A percentile compares a stretch with the other conserved stretches of the same genome.
phyloP scores from a whole-genome alignment of 139 green algal species.

The Microglena sp. region DNA sequence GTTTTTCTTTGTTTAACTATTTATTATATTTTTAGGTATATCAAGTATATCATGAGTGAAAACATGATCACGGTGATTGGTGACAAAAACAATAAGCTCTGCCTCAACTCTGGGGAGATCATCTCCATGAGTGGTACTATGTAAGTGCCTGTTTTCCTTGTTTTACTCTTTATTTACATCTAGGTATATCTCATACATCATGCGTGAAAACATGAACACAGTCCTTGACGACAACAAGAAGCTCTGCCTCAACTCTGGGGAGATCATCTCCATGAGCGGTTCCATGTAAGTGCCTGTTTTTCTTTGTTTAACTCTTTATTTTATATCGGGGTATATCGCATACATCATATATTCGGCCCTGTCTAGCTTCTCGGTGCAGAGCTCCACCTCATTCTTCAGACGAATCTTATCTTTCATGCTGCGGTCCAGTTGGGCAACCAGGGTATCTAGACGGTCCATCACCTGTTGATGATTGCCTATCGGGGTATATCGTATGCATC shows the following conservation, averaged over 20 bases:
- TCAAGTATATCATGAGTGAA: constrained; percentile 75
- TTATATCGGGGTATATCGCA: not conserved
- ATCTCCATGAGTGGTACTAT: constrained; percentile 74
- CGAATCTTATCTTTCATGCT: constrained; percentile 36
- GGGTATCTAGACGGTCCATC: constrained; percentile 54
- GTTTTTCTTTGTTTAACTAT: too few relatives aligned
- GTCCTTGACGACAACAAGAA: constrained; percentile 83
- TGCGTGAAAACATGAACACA: constrained; percentile 87
- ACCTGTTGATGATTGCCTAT: constrained; percentile 17
- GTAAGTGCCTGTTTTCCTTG: too few relatives aligned
- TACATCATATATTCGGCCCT: not conserved
- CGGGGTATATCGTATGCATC: not conserved
- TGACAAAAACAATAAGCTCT: constrained; percentile 78
- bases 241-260: constrained; percentile 65
- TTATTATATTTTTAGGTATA: too few relatives aligned
- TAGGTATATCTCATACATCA: too few relatives aligned
- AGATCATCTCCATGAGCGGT: not conserved
- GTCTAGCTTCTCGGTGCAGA: constrained; percentile 34
- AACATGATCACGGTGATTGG: constrained; percentile 65
- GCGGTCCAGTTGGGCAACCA: constrained; percentile 52
- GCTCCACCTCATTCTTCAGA: constrained; percentile 47
- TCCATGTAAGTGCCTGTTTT: not conserved
- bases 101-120: constrained; percentile 70
- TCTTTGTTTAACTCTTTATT: not conserved
- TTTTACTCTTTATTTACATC: too few relatives aligned